phyloP scores from a whole-genome alignment of 345 rosid genomes.

The Pugionium dolabratum region DNA sequence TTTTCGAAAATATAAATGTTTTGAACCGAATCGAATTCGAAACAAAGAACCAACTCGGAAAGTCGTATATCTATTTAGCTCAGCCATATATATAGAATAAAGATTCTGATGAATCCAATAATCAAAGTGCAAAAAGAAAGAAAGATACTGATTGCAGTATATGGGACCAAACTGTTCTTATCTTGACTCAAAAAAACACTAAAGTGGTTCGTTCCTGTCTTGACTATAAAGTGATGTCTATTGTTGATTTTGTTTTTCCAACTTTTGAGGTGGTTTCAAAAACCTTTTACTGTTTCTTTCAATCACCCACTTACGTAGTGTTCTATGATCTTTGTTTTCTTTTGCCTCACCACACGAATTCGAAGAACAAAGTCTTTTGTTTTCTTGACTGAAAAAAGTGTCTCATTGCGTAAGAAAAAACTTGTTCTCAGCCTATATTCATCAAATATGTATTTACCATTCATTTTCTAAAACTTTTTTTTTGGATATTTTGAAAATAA shows the following conservation, averaged over 20 bases:
- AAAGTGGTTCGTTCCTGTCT: slow-evolving; percentile 4
- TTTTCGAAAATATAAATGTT: too few relatives aligned
- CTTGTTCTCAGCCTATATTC: too few relatives aligned
- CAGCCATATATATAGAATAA: too few relatives aligned
- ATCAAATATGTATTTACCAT: too few relatives aligned
- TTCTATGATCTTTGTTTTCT: slow-evolving; percentile 18
- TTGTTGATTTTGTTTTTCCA: slow-evolving; percentile 3
- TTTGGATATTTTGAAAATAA: too few relatives aligned
- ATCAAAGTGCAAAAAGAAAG: not conserved
- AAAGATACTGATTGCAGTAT: too few relatives aligned
- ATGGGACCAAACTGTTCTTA: slow-evolving; percentile 32
- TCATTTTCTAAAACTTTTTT: too few relatives aligned
- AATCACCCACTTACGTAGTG: slow-evolving; percentile 22
- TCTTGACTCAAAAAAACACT: not conserved
- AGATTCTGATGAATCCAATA: not conserved
- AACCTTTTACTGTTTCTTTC: slow-evolving; percentile 17
- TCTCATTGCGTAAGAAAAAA: too few relatives aligned
- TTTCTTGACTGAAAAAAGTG: slow-evolving; percentile 31
- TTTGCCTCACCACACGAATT: slow-evolving; percentile 19
- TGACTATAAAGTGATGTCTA: slow-evolving; percentile 15
- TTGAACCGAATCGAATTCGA: too few relatives aligned
- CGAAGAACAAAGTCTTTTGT: slow-evolving; percentile 5
- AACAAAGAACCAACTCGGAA: too few relatives aligned
- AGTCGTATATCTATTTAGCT: too few relatives aligned
- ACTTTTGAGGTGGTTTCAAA: slow-evolving; percentile 29